A percentile compares a stretch with the other conserved stretches of the same genome.
phyloP scores from a whole-genome alignment of 1,284 basidiomycete genomes.

The Acaromyces ingoldii region DNA sequence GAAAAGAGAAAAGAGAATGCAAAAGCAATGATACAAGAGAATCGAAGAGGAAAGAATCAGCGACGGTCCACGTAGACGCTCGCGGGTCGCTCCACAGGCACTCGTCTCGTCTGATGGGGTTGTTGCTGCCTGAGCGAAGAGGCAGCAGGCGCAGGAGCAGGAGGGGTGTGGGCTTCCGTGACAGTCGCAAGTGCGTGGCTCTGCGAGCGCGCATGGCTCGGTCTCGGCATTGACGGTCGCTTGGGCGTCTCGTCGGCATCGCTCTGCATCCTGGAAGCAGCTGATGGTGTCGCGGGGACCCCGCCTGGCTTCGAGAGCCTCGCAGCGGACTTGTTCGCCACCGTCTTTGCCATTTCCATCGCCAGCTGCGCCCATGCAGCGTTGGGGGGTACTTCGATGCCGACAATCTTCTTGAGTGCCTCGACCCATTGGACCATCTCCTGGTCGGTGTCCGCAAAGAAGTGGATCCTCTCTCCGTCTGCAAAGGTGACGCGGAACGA shows the following conservation, averaged over 20 bases:
- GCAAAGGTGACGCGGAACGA: constrained; percentile 82
- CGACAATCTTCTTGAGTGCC: constrained; percentile 28
- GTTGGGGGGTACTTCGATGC: constrained; percentile 23
- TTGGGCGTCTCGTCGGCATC: too few species aligned
- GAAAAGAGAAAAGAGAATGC: neutral
- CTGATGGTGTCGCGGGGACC: too few species aligned
- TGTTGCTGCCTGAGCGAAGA: neutral
- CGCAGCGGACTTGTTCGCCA: neutral
- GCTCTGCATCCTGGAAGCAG: too few species aligned
- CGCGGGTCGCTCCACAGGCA: neutral
- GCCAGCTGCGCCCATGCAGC: constrained; percentile 42
- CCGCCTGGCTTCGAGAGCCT: too few species aligned
- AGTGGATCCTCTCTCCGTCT: constrained; percentile 72
- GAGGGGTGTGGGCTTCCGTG: too few species aligned
- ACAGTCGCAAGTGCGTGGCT: too few species aligned
- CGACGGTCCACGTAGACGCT: neutral
- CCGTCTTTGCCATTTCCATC: constrained; percentile 3
- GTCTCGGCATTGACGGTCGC: too few species aligned
- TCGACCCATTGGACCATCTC: constrained; percentile 81
- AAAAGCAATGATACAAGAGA: constrained; percentile 10
- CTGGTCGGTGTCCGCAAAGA: constrained; percentile 85
- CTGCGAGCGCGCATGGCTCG: too few species aligned
- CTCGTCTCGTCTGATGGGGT: neutral
- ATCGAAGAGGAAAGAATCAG: neutral
- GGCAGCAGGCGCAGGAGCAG: neutral